phyloP scores from a whole-genome alignment of 2,329 filamentous ascomycete species.

The Thielaviopsis populi region DNA sequence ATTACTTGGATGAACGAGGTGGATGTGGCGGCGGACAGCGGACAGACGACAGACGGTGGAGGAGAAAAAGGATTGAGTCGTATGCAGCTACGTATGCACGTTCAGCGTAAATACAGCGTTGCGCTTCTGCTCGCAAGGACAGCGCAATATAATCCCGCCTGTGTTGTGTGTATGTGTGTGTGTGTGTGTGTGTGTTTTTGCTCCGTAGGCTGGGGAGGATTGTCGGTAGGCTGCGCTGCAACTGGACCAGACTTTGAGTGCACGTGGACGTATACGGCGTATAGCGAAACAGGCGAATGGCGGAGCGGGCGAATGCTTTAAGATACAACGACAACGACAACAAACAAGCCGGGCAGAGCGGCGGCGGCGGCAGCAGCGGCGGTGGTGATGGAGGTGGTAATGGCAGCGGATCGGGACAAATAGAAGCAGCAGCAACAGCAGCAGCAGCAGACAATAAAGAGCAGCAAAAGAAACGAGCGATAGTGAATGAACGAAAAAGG shows the following conservation, averaged over 20 bases:
- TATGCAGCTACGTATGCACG: slow-evolving; percentile 5
- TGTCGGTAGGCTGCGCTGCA: slow-evolving; percentile 4
- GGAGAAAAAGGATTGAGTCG: background rate
- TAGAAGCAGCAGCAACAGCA: too few relatives aligned
- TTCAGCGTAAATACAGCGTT: background rate
- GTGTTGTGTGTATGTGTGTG: background rate
- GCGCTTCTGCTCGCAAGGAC: background rate
- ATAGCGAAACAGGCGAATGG: background rate
- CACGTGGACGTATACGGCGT: background rate
- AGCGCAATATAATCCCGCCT: background rate
- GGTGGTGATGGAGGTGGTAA: too few relatives aligned
- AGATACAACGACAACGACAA: background rate
- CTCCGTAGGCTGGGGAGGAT: background rate
- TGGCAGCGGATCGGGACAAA: too few relatives aligned
- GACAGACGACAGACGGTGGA: background rate
- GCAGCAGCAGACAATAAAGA: background rate
- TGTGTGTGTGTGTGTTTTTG: background rate
- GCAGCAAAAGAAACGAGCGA: background rate
- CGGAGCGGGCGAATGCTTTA: background rate
- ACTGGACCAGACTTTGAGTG: slow-evolving; percentile 1
- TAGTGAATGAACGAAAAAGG: slow-evolving; percentile 8
- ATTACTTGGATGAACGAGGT: background rate
- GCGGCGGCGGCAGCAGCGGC: too few relatives aligned
- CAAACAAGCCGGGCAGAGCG: background rate
- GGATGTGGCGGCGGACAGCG: background rate